Conservation (phyloP, 306 rosid species). For the Aeschynomene evenia region DNA sequence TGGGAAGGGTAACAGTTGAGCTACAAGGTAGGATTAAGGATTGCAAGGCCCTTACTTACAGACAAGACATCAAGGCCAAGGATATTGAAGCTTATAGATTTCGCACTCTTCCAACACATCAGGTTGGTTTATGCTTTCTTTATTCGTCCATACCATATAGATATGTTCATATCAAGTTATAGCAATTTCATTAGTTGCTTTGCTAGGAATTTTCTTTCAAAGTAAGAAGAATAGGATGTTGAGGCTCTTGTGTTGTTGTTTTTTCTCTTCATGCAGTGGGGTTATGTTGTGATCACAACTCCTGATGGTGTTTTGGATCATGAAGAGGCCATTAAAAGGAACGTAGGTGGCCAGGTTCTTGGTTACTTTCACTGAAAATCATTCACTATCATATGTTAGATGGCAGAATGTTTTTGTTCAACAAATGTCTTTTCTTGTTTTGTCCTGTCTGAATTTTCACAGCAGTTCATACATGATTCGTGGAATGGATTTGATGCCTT, state of each 20-base stretch:
- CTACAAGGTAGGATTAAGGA: constrained; percentile 87
- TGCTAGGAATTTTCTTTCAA: too few species aligned
- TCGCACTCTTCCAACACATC: constrained; percentile 66
- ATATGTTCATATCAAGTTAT: neutral
- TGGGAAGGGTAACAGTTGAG: constrained; percentile 86
- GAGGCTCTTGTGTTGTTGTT: neutral
- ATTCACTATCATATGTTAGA: neutral
- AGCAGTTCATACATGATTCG: constrained; percentile 11
- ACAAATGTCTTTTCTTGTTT: neutral
- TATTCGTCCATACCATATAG: neutral
- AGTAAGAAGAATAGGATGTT: neutral
- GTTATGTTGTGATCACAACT: constrained; percentile 88
- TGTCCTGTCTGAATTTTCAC: neutral
- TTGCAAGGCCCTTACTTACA: constrained; percentile 66
- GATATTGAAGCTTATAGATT: constrained; percentile 71
- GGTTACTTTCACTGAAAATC: constrained; percentile 70
- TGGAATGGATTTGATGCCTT: constrained; percentile 8
- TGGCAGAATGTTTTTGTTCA: constrained; percentile 2
- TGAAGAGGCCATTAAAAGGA: constrained; percentile 71
- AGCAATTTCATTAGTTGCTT: neutral
- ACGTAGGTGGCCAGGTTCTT: constrained; percentile 47
- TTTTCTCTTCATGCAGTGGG: constrained; percentile 74
- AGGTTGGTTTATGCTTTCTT: constrained; percentile 47
- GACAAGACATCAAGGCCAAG: constrained; percentile 73
- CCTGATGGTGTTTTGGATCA: constrained; percentile 96